phyloP scores from a whole-genome alignment of 2,329 filamentous ascomycete genomes.

The Epichloe bromicola region DNA sequence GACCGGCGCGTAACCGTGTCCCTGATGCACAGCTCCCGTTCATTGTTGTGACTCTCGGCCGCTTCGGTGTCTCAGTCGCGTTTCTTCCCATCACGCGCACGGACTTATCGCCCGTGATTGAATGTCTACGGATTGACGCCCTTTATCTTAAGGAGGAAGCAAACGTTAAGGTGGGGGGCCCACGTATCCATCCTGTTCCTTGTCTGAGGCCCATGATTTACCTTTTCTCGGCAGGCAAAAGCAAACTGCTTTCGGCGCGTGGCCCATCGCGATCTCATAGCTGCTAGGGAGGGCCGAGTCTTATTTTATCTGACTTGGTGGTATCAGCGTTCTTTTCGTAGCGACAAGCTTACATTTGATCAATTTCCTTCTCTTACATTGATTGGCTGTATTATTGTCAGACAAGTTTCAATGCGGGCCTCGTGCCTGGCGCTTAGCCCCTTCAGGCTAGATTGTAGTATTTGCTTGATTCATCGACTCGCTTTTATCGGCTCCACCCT shows the following conservation, averaged over 20 bases:
- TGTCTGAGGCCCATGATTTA: too few species aligned
- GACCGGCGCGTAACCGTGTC: neutral
- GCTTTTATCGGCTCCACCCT: neutral
- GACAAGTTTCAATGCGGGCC: neutral
- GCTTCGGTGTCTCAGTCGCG: neutral
- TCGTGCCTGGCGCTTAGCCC: conserved; percentile 10
- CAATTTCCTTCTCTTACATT: conserved; percentile 13
- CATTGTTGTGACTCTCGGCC: neutral
- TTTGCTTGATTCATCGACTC: neutral
- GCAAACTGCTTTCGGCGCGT: too few species aligned
- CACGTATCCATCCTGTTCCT: too few species aligned
- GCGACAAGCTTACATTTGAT: conserved; percentile 16
- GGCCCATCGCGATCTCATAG: too few species aligned
- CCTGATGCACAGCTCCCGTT: neutral
- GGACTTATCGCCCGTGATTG: neutral
- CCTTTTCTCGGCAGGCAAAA: too few species aligned
- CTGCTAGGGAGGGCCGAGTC: too few species aligned
- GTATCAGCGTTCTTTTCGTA: too few species aligned
- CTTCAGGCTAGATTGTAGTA: neutral
- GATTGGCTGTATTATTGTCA: conserved; percentile 3
- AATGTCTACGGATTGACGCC: neutral
- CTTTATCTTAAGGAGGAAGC: neutral
- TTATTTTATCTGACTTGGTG: too few species aligned
- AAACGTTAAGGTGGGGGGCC: too few species aligned
- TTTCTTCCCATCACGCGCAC: neutral